phyloP scores from a whole-genome alignment of 1,139 yeast genomes.

The Spathaspora sp. region DNA sequence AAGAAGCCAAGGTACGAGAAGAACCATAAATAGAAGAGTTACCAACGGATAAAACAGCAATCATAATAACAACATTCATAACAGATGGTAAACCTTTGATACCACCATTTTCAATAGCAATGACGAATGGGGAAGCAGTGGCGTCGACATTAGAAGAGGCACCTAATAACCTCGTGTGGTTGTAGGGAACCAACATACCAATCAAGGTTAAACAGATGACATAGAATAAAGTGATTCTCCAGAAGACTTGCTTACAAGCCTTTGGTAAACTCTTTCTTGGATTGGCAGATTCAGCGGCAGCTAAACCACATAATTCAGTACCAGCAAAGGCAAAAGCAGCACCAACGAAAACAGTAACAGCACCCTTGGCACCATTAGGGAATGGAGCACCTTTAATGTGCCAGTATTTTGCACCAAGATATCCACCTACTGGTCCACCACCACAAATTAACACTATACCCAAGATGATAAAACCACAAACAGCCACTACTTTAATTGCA shows the following conservation, averaged over 20 bases:
- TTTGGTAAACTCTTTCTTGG: conserved; percentile 44
- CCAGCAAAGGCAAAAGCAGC: conserved; percentile 51
- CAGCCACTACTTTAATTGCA: conserved; percentile 59
- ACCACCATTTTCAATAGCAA: conserved; percentile 44
- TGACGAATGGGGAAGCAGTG: conserved; percentile 50
- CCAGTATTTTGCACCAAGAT: conserved; percentile 61
- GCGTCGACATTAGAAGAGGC: conserved; percentile 39
- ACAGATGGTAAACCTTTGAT: conserved; percentile 46
- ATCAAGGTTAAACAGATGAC: conserved; percentile 42
- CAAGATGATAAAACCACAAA: conserved; percentile 65
- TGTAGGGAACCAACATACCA: conserved; percentile 44
- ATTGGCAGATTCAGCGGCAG: conserved; percentile 43
- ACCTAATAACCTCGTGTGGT: conserved; percentile 30
- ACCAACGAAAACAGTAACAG: conserved; percentile 41
- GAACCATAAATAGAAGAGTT: conserved; percentile 66
- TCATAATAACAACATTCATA: conserved; percentile 48
- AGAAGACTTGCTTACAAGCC: conserved; percentile 49
- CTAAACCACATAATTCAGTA: conserved; percentile 47
- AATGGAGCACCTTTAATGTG: conserved; percentile 60
- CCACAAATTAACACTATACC: conserved; percentile 74
- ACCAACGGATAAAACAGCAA: conserved; percentile 51
- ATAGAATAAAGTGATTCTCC: conserved; percentile 48
- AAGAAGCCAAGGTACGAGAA: conserved; percentile 78
- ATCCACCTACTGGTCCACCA: conserved; percentile 51
- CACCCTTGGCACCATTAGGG: conserved; percentile 62